Conservation (phyloP, 75 land plant species). For the Pinus taeda region DNA sequence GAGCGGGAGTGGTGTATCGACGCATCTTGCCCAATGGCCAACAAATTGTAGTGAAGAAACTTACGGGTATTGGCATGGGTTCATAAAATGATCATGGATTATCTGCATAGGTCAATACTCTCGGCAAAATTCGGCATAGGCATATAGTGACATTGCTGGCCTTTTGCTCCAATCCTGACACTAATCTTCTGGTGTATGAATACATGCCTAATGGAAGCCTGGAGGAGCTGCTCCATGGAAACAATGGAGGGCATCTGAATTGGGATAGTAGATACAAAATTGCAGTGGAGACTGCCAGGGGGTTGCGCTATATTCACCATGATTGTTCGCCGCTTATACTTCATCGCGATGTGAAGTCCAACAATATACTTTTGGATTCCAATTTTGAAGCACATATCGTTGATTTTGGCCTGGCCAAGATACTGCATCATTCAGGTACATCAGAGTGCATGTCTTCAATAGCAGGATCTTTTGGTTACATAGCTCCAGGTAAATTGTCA, state of each 20-base stretch:
- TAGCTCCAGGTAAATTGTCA: slow-evolving; percentile 59
- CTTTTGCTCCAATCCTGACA: slow-evolving; percentile 63
- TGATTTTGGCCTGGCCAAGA: slow-evolving; percentile 42
- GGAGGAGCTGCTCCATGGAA: too few relatives aligned
- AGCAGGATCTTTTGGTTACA: slow-evolving; percentile 87
- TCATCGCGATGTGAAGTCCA: too few relatives aligned
- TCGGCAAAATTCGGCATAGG: slow-evolving; percentile 72
- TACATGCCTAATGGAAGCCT: slow-evolving; percentile 72
- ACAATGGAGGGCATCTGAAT: too few relatives aligned
- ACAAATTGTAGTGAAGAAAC: slow-evolving; percentile 80
- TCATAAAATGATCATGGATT: slow-evolving; percentile 56
- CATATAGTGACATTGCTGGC: slow-evolving; percentile 66
- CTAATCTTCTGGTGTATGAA: slow-evolving; percentile 67
- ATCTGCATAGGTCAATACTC: slow-evolving; percentile 62
- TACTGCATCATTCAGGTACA: slow-evolving; percentile 44
- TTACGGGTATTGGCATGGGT: slow-evolving; percentile 22
- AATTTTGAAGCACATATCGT: too few relatives aligned
- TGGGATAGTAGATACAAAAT: too few relatives aligned
- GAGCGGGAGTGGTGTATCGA: slow-evolving; percentile 73
- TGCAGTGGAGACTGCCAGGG: too few relatives aligned
- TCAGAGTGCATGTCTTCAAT: slow-evolving; percentile 70
- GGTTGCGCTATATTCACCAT: too few relatives aligned
- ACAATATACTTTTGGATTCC: too few relatives aligned
- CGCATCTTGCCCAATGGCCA: slow-evolving; percentile 59
- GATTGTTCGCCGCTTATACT: too few relatives aligned